A percentile compares a stretch with the other conserved stretches of the same genome.
phyloP scores from a whole-genome alignment of 2,329 filamentous ascomycete genomes.

The Teratosphaeria gauchensis region DNA sequence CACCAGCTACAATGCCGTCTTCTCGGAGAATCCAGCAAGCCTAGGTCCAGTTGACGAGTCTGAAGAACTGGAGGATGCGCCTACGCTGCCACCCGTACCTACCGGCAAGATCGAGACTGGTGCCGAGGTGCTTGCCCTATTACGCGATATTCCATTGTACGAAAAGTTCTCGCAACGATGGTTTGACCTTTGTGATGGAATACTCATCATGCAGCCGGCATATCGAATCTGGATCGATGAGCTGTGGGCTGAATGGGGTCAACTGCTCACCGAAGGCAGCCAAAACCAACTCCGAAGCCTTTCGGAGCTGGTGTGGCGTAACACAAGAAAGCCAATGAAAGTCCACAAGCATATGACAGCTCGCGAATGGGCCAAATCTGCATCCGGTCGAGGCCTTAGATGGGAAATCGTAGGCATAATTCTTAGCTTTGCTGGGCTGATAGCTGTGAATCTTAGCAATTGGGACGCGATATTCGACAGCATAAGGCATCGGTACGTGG shows the following conservation, averaged over 20 bases:
- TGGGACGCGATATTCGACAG: constrained; percentile 28
- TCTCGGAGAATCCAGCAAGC: constrained; percentile 21
- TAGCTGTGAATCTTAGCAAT: constrained; percentile 25
- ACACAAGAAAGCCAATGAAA: constrained; percentile 29
- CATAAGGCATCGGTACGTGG: constrained; percentile 40
- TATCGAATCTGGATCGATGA: constrained; percentile 26
- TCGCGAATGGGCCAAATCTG: constrained; percentile 28
- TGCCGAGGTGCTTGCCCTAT: constrained; percentile 23
- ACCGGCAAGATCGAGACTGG: constrained; percentile 24
- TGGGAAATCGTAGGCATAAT: constrained; percentile 38
- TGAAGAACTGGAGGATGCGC: constrained; percentile 15
- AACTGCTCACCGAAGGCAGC: constrained; percentile 18
- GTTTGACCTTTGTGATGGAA: constrained; percentile 27
- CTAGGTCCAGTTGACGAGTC: constrained; percentile 11
- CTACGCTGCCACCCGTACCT: constrained; percentile 17
- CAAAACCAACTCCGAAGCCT: constrained; percentile 26
- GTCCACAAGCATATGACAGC: constrained; percentile 29
- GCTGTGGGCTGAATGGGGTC: constrained; percentile 26
- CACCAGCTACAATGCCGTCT: constrained; percentile 26
- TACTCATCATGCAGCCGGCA: constrained; percentile 22
- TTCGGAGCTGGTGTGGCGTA: constrained; percentile 34
- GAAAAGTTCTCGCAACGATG: constrained; percentile 21
- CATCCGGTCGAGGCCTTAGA: constrained; percentile 31
- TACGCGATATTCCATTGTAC: constrained; percentile 24
- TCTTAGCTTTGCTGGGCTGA: constrained; percentile 28